These are phyloP conservation scores for Zygosaccharomyces sapae DNA, from an alignment of 1,139 yeast genomes.

Conservation along the genomic window DNA sequence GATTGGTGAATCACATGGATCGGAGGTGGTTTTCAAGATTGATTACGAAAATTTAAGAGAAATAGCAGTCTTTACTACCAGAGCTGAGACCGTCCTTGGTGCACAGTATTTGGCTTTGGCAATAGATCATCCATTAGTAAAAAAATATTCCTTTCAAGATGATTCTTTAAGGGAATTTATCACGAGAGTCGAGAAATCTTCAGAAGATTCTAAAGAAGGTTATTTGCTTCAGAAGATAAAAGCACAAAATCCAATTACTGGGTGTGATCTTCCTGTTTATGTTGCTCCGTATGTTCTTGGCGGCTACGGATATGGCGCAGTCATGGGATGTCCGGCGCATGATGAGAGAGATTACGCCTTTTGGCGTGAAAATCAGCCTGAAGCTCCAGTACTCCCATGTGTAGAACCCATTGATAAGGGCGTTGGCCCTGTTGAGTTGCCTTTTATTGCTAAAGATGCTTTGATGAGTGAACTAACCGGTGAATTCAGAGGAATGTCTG, in stretches of 20 bases:
- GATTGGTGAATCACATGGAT: slow-evolving; percentile 90
- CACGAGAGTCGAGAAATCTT: slow-evolving; percentile 35
- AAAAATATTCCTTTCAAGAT: slow-evolving; percentile 39
- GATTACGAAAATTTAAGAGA: slow-evolving; percentile 24
- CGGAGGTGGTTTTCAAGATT: slow-evolving; percentile 50
- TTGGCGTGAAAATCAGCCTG: slow-evolving; percentile 63
- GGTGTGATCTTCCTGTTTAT: slow-evolving; percentile 61
- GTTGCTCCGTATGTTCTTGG: slow-evolving; percentile 88
- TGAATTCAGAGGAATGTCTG: slow-evolving; percentile 47
- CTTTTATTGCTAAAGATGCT: slow-evolving; percentile 54
- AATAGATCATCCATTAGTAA: slow-evolving; percentile 60
- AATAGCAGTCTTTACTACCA: slow-evolving; percentile 69
- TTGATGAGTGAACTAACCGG: slow-evolving; percentile 50
- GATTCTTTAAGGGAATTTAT: slow-evolving; percentile 47
- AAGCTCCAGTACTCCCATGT: slow-evolving; percentile 33
- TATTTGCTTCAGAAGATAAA: slow-evolving; percentile 45
- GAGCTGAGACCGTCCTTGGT: slow-evolving; percentile 82
- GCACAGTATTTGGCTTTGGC: slow-evolving; percentile 82
- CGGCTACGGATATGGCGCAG: slow-evolving; percentile 85
- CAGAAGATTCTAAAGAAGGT: slow-evolving; percentile 63
- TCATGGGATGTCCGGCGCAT: slow-evolving; percentile 97
- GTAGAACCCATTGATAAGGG: slow-evolving; percentile 13
- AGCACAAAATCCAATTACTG: slow-evolving; percentile 59
- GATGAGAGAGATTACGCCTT: slow-evolving; percentile 78
- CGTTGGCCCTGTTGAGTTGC: slow-evolving; percentile 28